phyloP scores from a whole-genome alignment of 2,329 filamentous ascomycete genomes.

The Passalora sequoiae region DNA sequence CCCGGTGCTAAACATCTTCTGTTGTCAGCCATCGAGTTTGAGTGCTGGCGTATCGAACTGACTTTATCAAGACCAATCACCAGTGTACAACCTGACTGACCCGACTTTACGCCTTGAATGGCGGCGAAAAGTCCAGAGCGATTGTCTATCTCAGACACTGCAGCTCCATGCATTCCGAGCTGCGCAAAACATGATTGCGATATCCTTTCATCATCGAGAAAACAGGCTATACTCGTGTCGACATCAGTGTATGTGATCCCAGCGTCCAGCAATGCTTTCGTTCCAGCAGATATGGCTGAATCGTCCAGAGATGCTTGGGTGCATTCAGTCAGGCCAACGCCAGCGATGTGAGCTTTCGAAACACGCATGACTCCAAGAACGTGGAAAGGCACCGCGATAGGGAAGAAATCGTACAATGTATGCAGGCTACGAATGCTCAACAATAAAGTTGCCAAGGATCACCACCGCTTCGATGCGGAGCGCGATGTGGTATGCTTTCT shows the following conservation, averaged over 20 bases:
- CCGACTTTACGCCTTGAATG: slow-evolving; percentile 17
- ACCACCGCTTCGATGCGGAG: neutral
- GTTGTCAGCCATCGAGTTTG: neutral
- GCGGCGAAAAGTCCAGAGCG: slow-evolving; percentile 20
- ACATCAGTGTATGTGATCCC: slow-evolving; percentile 26
- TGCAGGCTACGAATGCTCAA: too few species aligned
- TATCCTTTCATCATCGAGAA: slow-evolving; percentile 16
- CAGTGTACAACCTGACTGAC: slow-evolving; percentile 21
- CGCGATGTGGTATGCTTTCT: neutral
- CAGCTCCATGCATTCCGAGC: slow-evolving; percentile 21
- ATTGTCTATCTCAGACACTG: slow-evolving; percentile 20
- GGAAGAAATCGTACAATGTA: too few species aligned
- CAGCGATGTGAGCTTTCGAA: slow-evolving; percentile 23
- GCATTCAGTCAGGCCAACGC: slow-evolving; percentile 16
- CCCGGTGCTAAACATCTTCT: too few species aligned
- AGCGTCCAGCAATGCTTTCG: slow-evolving; percentile 27
- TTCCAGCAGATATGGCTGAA: slow-evolving; percentile 18
- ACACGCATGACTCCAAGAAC: slow-evolving; percentile 12
- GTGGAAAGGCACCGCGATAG: too few species aligned
- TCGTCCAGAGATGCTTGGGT: slow-evolving; percentile 5
- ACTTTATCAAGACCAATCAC: slow-evolving; percentile 22
- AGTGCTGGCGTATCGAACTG: slow-evolving; percentile 1
- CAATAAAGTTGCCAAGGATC: neutral
- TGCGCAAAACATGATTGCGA: slow-evolving; percentile 17
- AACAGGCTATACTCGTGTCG: slow-evolving; percentile 20